Percentiles rank a stretch among this genome's conserved stretches.
Evolutionary conservation across 805 yeast genomes (phyloP).

Genomic region (Yarrowia sp.): DNA sequence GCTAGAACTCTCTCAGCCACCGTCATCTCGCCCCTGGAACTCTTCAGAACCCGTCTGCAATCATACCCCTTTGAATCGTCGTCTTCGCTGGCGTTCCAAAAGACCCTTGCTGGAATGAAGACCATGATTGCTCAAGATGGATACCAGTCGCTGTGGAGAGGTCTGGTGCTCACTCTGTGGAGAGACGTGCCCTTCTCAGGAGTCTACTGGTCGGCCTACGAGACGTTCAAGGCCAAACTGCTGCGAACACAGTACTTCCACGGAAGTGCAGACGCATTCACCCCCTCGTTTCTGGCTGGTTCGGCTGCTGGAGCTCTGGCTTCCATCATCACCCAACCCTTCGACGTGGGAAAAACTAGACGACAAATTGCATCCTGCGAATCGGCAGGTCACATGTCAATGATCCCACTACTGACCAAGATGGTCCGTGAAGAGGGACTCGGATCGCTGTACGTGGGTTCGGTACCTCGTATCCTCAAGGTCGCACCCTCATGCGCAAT

Average conservation of each 20-base stretch:
- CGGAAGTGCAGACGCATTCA: slow-evolving; percentile 45
- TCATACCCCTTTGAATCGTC: slow-evolving; percentile 53
- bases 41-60: slow-evolving; percentile 86
- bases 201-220: slow-evolving; percentile 91
- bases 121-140: slow-evolving; percentile 65
- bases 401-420: slow-evolving; percentile 68
- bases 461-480: slow-evolving; percentile 84
- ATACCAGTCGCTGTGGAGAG: slow-evolving; percentile 72
- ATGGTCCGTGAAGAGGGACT: slow-evolving; percentile 78
- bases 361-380: slow-evolving; percentile 61
- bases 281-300: slow-evolving; percentile 71
- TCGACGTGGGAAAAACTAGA: slow-evolving; percentile 96
- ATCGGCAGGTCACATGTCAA: slow-evolving; percentile 52
- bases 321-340: slow-evolving; percentile 88
- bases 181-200: slow-evolving; percentile 98
- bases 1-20: slow-evolving; percentile 88
- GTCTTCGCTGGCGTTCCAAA: slow-evolving; percentile 45
- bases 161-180: slow-evolving; percentile 88
- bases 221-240: slow-evolving; percentile 54
- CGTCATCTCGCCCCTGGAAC: slow-evolving; percentile 83
- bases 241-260: slow-evolving; percentile 42
- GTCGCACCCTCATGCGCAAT: slow-evolving; percentile 98
- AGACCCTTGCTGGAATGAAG: slow-evolving; percentile 58
- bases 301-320: slow-evolving; percentile 84
- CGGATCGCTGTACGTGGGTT: slow-evolving; percentile 85